Evolutionary conservation across 2,329 filamentous ascomycete species (phyloP), one percentile per base, ranked within the genome.

Genomic region (Aureobasidium leucospermi): DNA sequence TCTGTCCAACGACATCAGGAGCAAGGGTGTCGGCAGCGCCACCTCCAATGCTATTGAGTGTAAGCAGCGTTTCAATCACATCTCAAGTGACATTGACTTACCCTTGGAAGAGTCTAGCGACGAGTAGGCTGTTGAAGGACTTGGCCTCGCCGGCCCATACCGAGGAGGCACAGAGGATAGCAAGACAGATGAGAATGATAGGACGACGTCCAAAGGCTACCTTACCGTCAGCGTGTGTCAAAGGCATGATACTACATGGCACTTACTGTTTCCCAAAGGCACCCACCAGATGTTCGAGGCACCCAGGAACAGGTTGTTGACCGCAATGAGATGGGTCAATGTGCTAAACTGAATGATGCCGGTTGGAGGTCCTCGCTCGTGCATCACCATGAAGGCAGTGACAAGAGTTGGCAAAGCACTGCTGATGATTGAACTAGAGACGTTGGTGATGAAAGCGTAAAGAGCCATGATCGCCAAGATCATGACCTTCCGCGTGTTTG

Each of bases 231-330:
- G 48, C 3, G 16, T 9, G 13, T 15, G n/a, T 16, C 23, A 3
- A 3, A 31, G 5, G 7, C 4, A 6, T n/a, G 6, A 10, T 6
- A 1, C 13, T 16, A 13, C 2, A 8, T 2, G 6, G 19, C 5
- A 52, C 48, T 52, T 41, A 52, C 48, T 73, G 43, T 76, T 75
- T 2, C 73, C 67, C 11, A 76, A 52, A 2, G 75, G 75, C 4
- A 76, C 71, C 74, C 73, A 76, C 63, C 69, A 70, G 58, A 76
- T 61, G 58, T 77, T 76, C 0, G 71, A 69, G 6, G 64, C 66
- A 2, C 74, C 74, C 7, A 73, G 58, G 63, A 75, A 68, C 6
- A 77, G 65, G 10, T 71, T 67, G 46, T 75, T 76, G 51, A 64
- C 72, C 2, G 74, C 70, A 16, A 73, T 65, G 13, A 76, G 64